Evolutionary conservation across 148 eudicot species (phyloP), one percentile per base, ranked within the genome.

Genomic region (Cornus controversa): DNA sequence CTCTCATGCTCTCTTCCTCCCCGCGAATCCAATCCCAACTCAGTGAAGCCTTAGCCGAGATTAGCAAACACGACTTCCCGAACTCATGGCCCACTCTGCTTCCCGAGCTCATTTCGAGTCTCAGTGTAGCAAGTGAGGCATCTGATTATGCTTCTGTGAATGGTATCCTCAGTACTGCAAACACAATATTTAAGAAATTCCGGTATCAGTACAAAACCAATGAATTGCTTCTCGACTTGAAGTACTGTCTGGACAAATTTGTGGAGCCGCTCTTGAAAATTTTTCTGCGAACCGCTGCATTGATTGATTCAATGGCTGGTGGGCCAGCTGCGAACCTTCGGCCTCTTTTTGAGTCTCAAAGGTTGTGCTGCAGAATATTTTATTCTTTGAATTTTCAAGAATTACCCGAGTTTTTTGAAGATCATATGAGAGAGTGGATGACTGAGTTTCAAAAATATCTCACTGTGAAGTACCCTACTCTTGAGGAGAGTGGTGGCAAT

Each of bases 371-470:
- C n/a, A n/a, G n/a, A n/a, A n/a, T n/a, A n/a, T n/a, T n/a, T n/a
- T n/a, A n/a, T n/a, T n/a, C n/a, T n/a, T n/a, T n/a, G n/a, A n/a
- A n/a, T n/a, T n/a, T n/a, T n/a, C n/a, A n/a, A n/a, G n/a, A n/a
- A n/a, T n/a, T n/a, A n/a, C n/a, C 99, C 0, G 98, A 96, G 81
- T 88, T 83, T 79, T 96, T 96, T 86, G 99, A 96, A 87, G 98
- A 96, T 77, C 91, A 91, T 75, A 91, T 93, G 96, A 89, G 85
- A 68, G 91, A 88, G 60, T 96, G 94, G 91, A 88, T 96, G 98
- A 77, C 66, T 73, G 89, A 90, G 82, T 96, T 96, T 78, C 87
- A 79, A n/a, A 93, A 89, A 53, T 96, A 96, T 85, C 86, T 96
- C 24, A 87, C 89, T 62, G 78, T 83, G 53, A 82, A 70, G 57